These are phyloP conservation scores for Penicillium cataractarum DNA, from an alignment of 495 filamentous ascomycete genomes.

Conservation along the genomic window DNA sequence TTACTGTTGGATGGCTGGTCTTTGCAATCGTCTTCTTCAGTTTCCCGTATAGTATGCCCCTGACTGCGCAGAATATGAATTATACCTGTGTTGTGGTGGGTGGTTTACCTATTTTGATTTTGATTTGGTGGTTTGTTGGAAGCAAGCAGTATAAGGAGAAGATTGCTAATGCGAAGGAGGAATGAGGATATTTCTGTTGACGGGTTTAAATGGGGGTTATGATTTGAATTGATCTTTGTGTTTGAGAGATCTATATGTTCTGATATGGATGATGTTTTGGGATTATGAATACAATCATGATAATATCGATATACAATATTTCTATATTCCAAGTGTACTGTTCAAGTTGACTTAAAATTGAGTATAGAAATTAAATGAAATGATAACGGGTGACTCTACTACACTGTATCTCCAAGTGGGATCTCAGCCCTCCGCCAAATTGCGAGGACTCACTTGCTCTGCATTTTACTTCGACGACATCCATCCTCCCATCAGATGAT, in stretches of 20 bases:
- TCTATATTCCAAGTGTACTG: too few relatives aligned
- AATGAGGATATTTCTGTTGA: background rate
- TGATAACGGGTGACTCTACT: too few relatives aligned
- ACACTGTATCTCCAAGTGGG: background rate
- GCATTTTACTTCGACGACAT: background rate
- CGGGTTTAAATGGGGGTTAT: background rate
- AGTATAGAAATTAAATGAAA: too few relatives aligned
- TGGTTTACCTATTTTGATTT: background rate
- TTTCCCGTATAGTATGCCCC: slow-evolving; percentile 7
- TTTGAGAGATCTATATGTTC: background rate
- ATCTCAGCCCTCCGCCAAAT: too few relatives aligned
- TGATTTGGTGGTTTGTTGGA: slow-evolving; percentile 5
- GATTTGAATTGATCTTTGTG: background rate
- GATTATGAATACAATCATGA: background rate
- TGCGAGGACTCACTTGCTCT: background rate
- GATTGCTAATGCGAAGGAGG: slow-evolving; percentile 8
- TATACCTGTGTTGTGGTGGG: slow-evolving; percentile 6
- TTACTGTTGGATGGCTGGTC: background rate
- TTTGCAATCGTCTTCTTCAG: slow-evolving; percentile 8
- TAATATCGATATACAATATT: too few relatives aligned
- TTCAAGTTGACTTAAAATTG: too few relatives aligned
- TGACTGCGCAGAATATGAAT: slow-evolving; percentile 9
- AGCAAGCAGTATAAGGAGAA: slow-evolving; percentile 11
- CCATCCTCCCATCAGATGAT: background rate
- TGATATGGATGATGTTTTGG: background rate